Evolutionary conservation across 2,329 filamentous ascomycete genomes (phyloP).

Genomic region (Alternaria triticimaculans): DNA sequence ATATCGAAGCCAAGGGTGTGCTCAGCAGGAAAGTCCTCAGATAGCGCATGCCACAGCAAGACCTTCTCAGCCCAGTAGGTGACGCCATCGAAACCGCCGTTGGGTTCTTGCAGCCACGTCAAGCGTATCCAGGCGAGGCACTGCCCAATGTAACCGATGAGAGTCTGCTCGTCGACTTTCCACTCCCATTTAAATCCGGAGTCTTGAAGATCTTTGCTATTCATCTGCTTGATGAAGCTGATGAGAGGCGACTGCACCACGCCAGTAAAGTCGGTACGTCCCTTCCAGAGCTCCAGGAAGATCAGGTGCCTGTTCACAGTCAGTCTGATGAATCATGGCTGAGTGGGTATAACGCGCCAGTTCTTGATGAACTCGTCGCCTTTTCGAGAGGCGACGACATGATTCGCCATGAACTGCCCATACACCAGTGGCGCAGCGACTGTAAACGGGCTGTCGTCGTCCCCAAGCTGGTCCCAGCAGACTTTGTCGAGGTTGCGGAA

Average conservation of each 20-base stretch:
- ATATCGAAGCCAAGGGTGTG: conserved; percentile 30
- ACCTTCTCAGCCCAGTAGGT: conserved; percentile 40
- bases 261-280: conserved; percentile 21
- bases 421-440: conserved; percentile 39
- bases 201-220: conserved; percentile 26
- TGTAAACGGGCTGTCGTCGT: conserved; percentile 46
- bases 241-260: conserved; percentile 29
- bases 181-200: conserved; percentile 43
- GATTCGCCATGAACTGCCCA: conserved; percentile 46
- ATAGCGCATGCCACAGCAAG: conserved; percentile 30
- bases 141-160: conserved; percentile 52
- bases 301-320: conserved; percentile 27
- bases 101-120: conserved; percentile 39
- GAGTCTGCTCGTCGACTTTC: conserved; percentile 35
- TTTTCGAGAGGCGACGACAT: conserved; percentile 54
- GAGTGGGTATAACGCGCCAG: conserved; percentile 52
- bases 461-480: conserved; percentile 50
- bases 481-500: conserved; percentile 48
- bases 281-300: conserved; percentile 36
- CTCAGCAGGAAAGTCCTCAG: conserved; percentile 36
- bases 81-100: conserved; percentile 40
- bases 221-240: conserved; percentile 33
- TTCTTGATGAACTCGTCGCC: conserved; percentile 54
- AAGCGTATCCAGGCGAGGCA: conserved; percentile 49
- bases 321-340: background rate